phyloP scores from a whole-genome alignment of 805 yeast species.

The Zygosaccharomyces rouxii region DNA sequence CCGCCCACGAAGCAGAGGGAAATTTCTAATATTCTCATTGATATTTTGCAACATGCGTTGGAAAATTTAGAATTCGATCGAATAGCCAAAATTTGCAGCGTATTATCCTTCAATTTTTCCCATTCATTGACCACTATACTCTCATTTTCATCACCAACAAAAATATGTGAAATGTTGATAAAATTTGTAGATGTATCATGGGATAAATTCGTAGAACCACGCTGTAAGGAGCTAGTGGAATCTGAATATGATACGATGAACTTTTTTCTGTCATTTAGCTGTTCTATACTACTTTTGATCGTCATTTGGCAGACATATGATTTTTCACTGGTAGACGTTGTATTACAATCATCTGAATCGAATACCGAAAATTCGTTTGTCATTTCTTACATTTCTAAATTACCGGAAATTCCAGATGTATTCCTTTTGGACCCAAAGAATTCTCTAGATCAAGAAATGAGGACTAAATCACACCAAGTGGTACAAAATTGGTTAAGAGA shows the following conservation, averaged over 20 bases:
- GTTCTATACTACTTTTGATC: constrained; percentile 46
- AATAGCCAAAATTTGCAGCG: constrained; percentile 48
- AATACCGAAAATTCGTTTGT: constrained; percentile 30
- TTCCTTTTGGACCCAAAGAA: constrained; percentile 26
- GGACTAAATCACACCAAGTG: constrained; percentile 28
- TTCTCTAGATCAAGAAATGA: constrained; percentile 26
- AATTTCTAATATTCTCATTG: constrained; percentile 37
- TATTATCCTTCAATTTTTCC: constrained; percentile 43
- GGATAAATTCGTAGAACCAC: constrained; percentile 15
- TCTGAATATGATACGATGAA: constrained; percentile 60
- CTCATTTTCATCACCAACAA: constrained; percentile 44
- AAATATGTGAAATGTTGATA: constrained; percentile 42
- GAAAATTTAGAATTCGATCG: constrained; percentile 40
- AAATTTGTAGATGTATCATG: constrained; percentile 48
- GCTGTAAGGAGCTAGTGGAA: constrained; percentile 22
- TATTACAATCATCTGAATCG: constrained; percentile 21
- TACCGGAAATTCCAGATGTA: constrained; percentile 24
- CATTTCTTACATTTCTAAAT: constrained; percentile 26
- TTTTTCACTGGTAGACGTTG: constrained; percentile 30
- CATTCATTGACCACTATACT: constrained; percentile 40
- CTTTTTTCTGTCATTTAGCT: constrained; percentile 62
- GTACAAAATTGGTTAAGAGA: constrained; percentile 76
- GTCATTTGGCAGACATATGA: constrained; percentile 40
- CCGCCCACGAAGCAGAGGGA: constrained; percentile 46
- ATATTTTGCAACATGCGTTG: constrained; percentile 37